These are phyloP conservation scores for Tephrocybe sp. DNA, from an alignment of 768 basidiomycete genomes.

Conservation along the genomic window DNA sequence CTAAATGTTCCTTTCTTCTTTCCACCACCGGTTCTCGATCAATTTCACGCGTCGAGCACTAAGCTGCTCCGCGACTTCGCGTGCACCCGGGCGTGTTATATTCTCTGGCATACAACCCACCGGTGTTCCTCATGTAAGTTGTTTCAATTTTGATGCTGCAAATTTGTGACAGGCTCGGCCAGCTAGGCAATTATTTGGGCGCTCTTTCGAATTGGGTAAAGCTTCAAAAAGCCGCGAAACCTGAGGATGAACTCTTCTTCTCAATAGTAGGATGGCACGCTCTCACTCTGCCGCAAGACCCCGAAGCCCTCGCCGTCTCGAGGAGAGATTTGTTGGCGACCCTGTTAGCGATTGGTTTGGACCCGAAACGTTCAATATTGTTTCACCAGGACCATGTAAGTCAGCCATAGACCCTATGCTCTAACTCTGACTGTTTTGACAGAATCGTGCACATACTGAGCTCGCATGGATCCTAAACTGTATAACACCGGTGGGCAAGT, in stretches of 20 bases:
- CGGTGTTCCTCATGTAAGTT: conserved; percentile 79
- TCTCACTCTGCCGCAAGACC: conserved; percentile 87
- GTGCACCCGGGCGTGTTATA: conserved; percentile 38
- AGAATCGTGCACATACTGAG: conserved; percentile 86
- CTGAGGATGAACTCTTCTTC: conserved; percentile 69
- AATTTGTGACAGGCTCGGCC: conserved; percentile 11
- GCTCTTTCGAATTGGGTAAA: conserved; percentile 88
- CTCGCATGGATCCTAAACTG: conserved; percentile 90
- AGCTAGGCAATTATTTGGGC: conserved; percentile 95
- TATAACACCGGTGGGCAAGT: conserved; percentile 75
- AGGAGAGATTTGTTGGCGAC: conserved; percentile 78
- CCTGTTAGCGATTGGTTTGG: conserved; percentile 81
- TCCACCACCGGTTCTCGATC: conserved; percentile 14
- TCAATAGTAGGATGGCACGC: conserved; percentile 95
- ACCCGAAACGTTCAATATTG: conserved; percentile 67
- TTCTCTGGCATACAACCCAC: conserved; percentile 96
- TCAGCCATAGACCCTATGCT: conserved; percentile 5
- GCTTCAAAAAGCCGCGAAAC: conserved; percentile 59
- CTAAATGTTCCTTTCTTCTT: conserved; percentile 19
- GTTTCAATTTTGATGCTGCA: background rate
- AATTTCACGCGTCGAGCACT: conserved; percentile 20
- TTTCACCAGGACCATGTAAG: conserved; percentile 90
- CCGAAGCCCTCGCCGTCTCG: conserved; percentile 54
- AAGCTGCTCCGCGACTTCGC: conserved; percentile 7
- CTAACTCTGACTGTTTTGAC: background rate